These are phyloP conservation scores for Hypoxylon rickii DNA, from an alignment of 495 filamentous ascomycete species.

Conservation along the genomic window DNA sequence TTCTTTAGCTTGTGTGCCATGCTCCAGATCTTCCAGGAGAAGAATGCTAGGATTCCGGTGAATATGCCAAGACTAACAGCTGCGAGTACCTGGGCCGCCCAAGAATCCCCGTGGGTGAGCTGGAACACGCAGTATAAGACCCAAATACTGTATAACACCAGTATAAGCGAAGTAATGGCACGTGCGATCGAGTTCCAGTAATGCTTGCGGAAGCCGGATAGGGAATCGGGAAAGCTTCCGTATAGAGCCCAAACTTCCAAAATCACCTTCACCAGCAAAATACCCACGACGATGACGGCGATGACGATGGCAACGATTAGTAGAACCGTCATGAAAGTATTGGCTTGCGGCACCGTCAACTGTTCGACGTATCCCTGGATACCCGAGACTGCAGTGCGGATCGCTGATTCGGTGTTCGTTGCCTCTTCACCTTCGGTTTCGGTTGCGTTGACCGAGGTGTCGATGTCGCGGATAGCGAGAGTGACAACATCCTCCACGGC, in stretches of 20 bases:
- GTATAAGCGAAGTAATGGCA: slow-evolving; percentile 86
- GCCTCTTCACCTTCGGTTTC: slow-evolving; percentile 40
- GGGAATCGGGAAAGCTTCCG: slow-evolving; percentile 79
- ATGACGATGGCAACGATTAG: slow-evolving; percentile 87
- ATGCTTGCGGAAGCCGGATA: slow-evolving; percentile 86
- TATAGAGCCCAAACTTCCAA: slow-evolving; percentile 91
- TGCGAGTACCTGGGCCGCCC: slow-evolving; percentile 88
- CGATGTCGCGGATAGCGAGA: slow-evolving; percentile 55
- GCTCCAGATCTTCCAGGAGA: slow-evolving; percentile 79
- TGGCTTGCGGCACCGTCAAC: slow-evolving; percentile 79
- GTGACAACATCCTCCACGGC: slow-evolving; percentile 53
- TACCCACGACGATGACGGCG: slow-evolving; percentile 80
- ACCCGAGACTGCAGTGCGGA: slow-evolving; percentile 60
- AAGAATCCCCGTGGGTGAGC: slow-evolving; percentile 91
- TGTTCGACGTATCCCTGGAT: slow-evolving; percentile 78
- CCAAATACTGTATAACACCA: slow-evolving; percentile 94
- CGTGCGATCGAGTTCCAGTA: slow-evolving; percentile 92
- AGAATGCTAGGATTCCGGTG: slow-evolving; percentile 76
- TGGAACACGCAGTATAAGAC: slow-evolving; percentile 95
- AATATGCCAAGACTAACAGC: slow-evolving; percentile 80
- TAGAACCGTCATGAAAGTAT: slow-evolving; percentile 96
- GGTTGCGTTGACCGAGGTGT: slow-evolving; percentile 56
- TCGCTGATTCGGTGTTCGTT: slow-evolving; percentile 25
- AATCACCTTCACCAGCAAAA: slow-evolving; percentile 89
- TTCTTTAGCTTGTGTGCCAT: slow-evolving; percentile 75